Evolutionary conservation across 2,329 filamentous ascomycete species (phyloP).

Genomic region (Beauveria varroae): DNA sequence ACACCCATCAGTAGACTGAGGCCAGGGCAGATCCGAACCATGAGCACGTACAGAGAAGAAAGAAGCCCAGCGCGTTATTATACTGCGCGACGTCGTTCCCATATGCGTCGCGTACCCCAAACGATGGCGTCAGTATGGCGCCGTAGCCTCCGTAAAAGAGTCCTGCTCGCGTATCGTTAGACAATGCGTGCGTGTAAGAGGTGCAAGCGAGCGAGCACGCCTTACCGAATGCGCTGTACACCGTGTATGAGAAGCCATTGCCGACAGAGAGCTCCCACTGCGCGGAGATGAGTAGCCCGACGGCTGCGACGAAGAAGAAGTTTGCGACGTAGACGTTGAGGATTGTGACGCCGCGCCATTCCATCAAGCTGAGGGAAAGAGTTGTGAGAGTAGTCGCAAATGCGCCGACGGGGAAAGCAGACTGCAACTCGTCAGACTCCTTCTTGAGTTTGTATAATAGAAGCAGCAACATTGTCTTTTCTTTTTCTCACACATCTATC

Average conservation of each 20-base stretch:
- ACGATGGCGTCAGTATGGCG: conserved; percentile 19
- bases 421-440: conserved; percentile 20
- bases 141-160: conserved; percentile 21
- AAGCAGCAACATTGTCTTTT: too few relatives aligned
- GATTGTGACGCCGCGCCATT: conserved; percentile 42
- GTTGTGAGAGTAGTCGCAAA: conserved; percentile 49
- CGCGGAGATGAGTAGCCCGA: conserved; percentile 46
- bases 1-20: background rate
- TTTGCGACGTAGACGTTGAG: conserved; percentile 46
- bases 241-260: conserved; percentile 46
- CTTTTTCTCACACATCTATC: background rate
- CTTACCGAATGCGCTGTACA: conserved; percentile 45
- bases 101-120: conserved; percentile 20
- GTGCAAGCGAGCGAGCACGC: background rate
- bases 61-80: conserved; percentile 21
- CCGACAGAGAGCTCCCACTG: conserved; percentile 48
- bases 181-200: background rate
- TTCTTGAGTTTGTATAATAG: background rate
- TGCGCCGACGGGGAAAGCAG: conserved; percentile 42
- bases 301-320: conserved; percentile 42
- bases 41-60: conserved; percentile 17
- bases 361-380: conserved; percentile 46
- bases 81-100: conserved; percentile 17
- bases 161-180: conserved; percentile 7
- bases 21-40: too few relatives aligned